Evolutionary conservation across 192 early-diverging fungal genomes (phyloP), one percentile per base, ranked within the genome.

Genomic region (Coemansia sp.): DNA sequence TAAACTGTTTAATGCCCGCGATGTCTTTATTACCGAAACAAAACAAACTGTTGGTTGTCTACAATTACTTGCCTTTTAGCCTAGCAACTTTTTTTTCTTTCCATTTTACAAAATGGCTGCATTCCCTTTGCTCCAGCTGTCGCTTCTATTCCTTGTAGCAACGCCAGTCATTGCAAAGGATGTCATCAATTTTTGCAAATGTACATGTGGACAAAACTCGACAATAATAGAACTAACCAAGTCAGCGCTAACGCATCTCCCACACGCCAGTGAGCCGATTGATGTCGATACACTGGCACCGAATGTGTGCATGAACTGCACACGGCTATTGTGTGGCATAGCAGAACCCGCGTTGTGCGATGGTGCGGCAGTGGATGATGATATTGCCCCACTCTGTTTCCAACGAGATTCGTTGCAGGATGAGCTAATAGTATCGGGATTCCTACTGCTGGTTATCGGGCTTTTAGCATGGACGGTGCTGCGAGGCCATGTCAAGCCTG

Each of bases 221-320:
- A 76, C 79, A 5, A 73, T 82, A 54, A 61, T 82, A 9, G 79
- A 82, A 54, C 38, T 82, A 53, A 82, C 79, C 6, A 52, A 19
- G 58, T 76, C 68, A 50, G 79, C 70, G 23, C 74, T 82, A 16
- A 53, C 60, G 56, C 73, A 76, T 23, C 50, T 82, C 53, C 79
- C 79, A 9, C 73, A 82, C 48, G 70, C 74, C 10, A 74, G 66
- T 62, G 30, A 73, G 64, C 79, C 79, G 2, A 76, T 82, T 38
- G 79, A 82, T 62, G 61, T 69, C 0, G 70, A 61, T 32, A 82
- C 79, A 27, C 58, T 82, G 47, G 56, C 68, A 62, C 79, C 79
- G 21, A 82, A 73, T 47, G 74, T 74, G 50, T 82, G 79, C 30
- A 82, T 82, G 79, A 82, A 82, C 65, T 82, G 79, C 58, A 82